phyloP scores from a whole-genome alignment of 129 eudicot species.

The Saussurea involucrata region DNA sequence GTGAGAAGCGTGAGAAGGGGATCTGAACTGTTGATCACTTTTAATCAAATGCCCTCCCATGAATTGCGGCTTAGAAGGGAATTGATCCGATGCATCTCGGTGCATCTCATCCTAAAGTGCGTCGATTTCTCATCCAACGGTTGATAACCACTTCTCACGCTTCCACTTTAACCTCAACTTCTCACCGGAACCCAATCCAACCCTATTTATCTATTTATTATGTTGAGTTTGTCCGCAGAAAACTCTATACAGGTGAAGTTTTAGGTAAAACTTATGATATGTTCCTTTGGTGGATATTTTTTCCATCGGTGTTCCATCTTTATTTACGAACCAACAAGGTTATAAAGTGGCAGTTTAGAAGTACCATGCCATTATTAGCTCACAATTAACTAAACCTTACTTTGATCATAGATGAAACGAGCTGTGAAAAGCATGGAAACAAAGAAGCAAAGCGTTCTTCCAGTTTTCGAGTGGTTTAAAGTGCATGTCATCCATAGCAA shows the following conservation, averaged over 20 bases:
- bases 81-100: too few relatives aligned
- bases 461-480: constrained; percentile 91
- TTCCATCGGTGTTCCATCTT: background rate
- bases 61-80: too few relatives aligned
- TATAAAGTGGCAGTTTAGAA: background rate
- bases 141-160: too few relatives aligned
- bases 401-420: constrained; percentile 58
- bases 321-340: background rate
- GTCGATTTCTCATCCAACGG: too few relatives aligned
- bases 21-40: too few relatives aligned
- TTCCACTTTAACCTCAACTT: too few relatives aligned
- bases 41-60: too few relatives aligned
- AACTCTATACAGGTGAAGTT: background rate
- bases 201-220: background rate
- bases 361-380: background rate
- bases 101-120: too few relatives aligned
- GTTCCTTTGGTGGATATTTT: background rate
- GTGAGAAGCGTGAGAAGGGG: too few relatives aligned
- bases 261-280: background rate
- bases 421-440: constrained; percentile 62
- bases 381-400: background rate
- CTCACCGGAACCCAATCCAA: too few relatives aligned
- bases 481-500: constrained; percentile 63
- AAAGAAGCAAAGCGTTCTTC: constrained; percentile 49
- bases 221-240: background rate